phyloP scores from a whole-genome alignment of 305 asterid genomes.

The Rubia tinctorum region DNA sequence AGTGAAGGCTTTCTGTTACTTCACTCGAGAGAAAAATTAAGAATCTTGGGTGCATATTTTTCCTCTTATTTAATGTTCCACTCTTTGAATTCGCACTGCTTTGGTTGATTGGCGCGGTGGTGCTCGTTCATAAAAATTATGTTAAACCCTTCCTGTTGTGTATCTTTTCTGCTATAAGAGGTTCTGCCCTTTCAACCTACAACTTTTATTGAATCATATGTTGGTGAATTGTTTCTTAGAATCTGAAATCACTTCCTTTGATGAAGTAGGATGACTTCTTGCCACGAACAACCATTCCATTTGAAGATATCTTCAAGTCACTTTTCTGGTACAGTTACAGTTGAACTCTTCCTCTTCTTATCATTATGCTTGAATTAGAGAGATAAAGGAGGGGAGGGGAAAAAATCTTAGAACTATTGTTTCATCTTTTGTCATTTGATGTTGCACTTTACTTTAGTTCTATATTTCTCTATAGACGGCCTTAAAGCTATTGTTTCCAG shows the following conservation, averaged over 20 bases:
- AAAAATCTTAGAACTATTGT: neutral
- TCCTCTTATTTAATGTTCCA: neutral
- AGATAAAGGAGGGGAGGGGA: neutral
- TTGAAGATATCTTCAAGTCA: slow-evolving; percentile 90
- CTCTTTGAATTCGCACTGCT: neutral
- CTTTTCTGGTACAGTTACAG: slow-evolving; percentile 63
- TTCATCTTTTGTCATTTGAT: neutral
- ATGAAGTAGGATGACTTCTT: slow-evolving; percentile 81
- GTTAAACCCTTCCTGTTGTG: neutral
- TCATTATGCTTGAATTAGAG: neutral
- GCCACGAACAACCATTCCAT: slow-evolving; percentile 90
- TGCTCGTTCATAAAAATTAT: neutral
- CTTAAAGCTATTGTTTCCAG: neutral
- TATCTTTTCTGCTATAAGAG: neutral
- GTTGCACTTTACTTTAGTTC: neutral
- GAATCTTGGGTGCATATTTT: neutral
- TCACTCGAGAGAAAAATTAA: neutral
- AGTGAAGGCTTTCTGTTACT: neutral
- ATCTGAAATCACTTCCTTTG: slow-evolving; percentile 12
- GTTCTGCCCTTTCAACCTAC: neutral
- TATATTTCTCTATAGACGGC: neutral
- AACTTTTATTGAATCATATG: neutral
- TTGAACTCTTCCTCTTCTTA: slow-evolving; percentile 9
- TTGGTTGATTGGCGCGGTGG: neutral
- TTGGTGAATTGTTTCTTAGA: neutral